Conservation (phyloP, 148 eudicot genomes). For the Chenopodium berlandieri region DNA sequence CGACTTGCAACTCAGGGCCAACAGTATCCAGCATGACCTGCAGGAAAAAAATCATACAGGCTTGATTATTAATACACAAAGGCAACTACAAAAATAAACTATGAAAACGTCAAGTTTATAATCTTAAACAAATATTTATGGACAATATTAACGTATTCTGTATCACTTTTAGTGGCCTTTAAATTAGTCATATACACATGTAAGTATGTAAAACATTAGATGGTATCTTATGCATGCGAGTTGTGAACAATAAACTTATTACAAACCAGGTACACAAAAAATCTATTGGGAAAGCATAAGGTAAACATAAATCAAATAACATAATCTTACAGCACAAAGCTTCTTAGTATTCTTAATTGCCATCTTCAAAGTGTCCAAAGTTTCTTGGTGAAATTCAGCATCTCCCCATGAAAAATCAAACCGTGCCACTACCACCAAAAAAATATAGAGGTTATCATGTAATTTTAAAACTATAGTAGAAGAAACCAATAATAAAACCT, state of each 20-base stretch:
- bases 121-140: no score
- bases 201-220: no score
- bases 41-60: background rate
- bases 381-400: conserved; percentile 68
- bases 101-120: no score
- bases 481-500: background rate
- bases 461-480: background rate
- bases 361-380: conserved; percentile 73
- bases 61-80: background rate
- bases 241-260: no score
- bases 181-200: no score
- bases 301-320: background rate
- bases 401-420: conserved; percentile 94
- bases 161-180: no score
- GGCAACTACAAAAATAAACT: no score
- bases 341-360: conserved; percentile 77
- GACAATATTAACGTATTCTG: no score
- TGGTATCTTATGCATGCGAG: no score
- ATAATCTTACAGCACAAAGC: conserved; percentile 77
- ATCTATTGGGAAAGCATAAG: no score
- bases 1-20: conserved; percentile 80
- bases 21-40: conserved; percentile 86
- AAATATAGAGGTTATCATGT: background rate
- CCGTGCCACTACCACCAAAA: conserved; percentile 56
- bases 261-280: no score